A percentile compares a stretch with the other conserved stretches of the same genome.
These are phyloP conservation scores for Pyricularia sp. DNA, from an alignment of 2,329 filamentous ascomycete genomes.

Conservation along the genomic window DNA sequence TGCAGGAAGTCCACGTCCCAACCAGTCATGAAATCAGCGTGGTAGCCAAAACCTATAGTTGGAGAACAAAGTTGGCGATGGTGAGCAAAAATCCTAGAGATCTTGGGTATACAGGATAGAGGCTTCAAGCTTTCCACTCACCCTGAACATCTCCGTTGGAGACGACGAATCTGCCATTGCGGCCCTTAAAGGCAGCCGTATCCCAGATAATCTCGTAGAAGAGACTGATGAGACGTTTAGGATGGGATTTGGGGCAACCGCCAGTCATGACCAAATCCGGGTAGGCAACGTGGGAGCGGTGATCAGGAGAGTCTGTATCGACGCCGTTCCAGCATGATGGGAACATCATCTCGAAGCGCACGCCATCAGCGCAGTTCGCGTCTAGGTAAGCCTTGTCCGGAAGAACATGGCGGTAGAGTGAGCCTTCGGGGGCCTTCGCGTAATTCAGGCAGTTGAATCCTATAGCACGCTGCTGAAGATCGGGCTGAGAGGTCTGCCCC, in stretches of 20 bases:
- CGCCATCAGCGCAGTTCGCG: conserved; percentile 68
- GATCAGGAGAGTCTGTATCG: conserved; percentile 43
- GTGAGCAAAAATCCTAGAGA: conserved; percentile 8
- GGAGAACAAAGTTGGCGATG: not conserved
- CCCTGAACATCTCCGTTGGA: conserved; percentile 71
- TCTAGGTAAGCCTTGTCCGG: conserved; percentile 76
- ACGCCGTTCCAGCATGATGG: conserved; percentile 82
- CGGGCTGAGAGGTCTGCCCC: conserved; percentile 55
- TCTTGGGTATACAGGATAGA: not conserved
- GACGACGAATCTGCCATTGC: conserved; percentile 62
- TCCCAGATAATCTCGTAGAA: conserved; percentile 84
- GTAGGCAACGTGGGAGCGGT: conserved; percentile 65
- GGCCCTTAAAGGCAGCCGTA: conserved; percentile 54
- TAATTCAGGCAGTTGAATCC: conserved; percentile 98
- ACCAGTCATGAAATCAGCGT: conserved; percentile 73
- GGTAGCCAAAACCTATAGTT: conserved; percentile 57
- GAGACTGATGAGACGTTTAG: conserved; percentile 60
- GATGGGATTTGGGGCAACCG: conserved; percentile 60
- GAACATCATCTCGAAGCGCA: conserved; percentile 80
- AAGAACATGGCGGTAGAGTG: conserved; percentile 72
- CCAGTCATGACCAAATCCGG: conserved; percentile 69
- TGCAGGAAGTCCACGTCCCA: conserved; percentile 66
- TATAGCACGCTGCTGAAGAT: conserved; percentile 69
- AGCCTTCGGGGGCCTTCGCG: conserved; percentile 50
- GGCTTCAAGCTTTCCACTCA: conserved; percentile 18